Percentiles rank a stretch among this genome's conserved stretches.
These are phyloP conservation scores for Metarhizium robertsii DNA, from an alignment of 2,329 filamentous ascomycete species.

Conservation along the genomic window DNA sequence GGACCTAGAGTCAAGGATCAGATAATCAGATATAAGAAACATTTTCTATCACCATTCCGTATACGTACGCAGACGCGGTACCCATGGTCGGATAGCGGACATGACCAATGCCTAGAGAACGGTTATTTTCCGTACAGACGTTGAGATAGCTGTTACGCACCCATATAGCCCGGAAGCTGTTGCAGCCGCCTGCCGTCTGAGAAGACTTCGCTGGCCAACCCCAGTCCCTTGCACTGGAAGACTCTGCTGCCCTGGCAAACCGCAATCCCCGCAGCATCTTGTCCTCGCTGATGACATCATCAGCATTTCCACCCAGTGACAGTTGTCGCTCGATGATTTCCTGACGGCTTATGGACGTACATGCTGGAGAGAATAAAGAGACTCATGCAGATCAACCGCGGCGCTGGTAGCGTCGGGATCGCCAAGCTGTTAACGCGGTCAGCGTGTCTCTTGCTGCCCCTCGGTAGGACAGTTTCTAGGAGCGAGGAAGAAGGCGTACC, in stretches of 20 bases:
- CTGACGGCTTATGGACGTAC: constrained; percentile 17
- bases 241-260: constrained; percentile 69
- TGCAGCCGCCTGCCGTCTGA: constrained; percentile 64
- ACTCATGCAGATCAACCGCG: constrained; percentile 59
- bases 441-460: background rate
- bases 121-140: background rate
- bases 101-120: constrained; percentile 51
- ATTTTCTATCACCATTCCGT: background rate
- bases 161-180: constrained; percentile 63
- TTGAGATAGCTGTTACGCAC: constrained; percentile 5
- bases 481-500: background rate
- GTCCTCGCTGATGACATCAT: constrained; percentile 41
- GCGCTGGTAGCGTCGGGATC: constrained; percentile 31
- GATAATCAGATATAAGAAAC: background rate
- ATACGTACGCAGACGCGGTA: constrained; percentile 46
- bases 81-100: constrained; percentile 85
- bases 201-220: constrained; percentile 47
- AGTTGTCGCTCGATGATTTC: constrained; percentile 8
- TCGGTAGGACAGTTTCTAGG: background rate
- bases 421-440: constrained; percentile 16
- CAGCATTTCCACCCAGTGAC: constrained; percentile 10
- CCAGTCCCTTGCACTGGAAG: constrained; percentile 73
- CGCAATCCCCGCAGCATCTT: constrained; percentile 84
- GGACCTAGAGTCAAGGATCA: constrained; percentile 40
- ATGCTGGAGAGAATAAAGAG: constrained; percentile 59